A percentile compares a stretch with the other conserved stretches of the same genome.
These are phyloP conservation scores for Blastobotrys aristatus DNA, from an alignment of 1,139 yeast genomes.

Conservation along the genomic window DNA sequence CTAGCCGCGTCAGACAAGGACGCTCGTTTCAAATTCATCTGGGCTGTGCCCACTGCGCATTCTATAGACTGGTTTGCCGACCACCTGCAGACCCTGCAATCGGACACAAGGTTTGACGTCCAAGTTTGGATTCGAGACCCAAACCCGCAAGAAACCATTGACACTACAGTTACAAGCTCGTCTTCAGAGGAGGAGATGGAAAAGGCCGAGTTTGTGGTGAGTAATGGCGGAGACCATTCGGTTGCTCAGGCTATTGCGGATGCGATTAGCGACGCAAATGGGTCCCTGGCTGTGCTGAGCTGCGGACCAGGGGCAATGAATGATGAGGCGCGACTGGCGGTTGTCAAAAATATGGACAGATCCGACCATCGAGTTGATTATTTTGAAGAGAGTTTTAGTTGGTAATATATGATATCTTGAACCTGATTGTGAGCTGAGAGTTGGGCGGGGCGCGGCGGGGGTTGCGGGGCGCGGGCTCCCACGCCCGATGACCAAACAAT, in stretches of 20 bases:
- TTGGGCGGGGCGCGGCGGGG: too few relatives aligned
- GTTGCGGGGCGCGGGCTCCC: too few relatives aligned
- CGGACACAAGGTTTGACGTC: constrained; percentile 9
- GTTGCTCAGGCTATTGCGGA: too few relatives aligned
- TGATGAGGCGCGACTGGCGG: constrained; percentile 41
- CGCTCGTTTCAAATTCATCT: constrained; percentile 16
- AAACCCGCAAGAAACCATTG: neutral
- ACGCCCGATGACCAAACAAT: too few relatives aligned
- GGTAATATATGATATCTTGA: constrained; percentile 25
- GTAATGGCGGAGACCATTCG: too few relatives aligned
- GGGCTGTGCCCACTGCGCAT: constrained; percentile 19
- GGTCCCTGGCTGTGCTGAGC: constrained; percentile 18
- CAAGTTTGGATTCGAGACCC: constrained; percentile 13
- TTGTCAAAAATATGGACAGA: constrained; percentile 17
- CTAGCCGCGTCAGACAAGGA: constrained; percentile 8
- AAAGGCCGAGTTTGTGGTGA: too few relatives aligned
- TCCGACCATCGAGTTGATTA: constrained; percentile 30
- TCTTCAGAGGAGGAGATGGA: too few relatives aligned
- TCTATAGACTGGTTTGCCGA: constrained; percentile 20
- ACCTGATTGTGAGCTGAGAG: neutral
- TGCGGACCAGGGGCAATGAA: constrained; percentile 27
- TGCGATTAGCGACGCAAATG: too few relatives aligned
- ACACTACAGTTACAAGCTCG: neutral
- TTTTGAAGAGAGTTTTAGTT: constrained; percentile 37
- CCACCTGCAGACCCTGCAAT: constrained; percentile 15